Evolutionary conservation across 331 rosid genomes (phyloP).

Genomic region (Rosa hybrid): DNA sequence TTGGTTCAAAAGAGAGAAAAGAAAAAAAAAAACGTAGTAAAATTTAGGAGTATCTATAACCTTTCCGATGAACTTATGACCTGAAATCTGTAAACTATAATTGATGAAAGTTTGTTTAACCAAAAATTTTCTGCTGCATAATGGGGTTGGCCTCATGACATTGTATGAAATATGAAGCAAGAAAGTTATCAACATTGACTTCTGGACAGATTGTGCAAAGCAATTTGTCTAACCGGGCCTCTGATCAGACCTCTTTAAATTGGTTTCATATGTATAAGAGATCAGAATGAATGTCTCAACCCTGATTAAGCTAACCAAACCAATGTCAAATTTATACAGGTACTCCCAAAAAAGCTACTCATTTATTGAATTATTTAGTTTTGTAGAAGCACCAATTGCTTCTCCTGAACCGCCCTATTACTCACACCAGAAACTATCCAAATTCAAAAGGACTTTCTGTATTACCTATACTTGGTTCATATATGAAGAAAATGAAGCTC

Average conservation of each 20-base stretch:
- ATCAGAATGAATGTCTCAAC: conserved; percentile 3
- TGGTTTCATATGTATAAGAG: background rate
- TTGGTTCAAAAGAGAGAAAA: too few relatives aligned
- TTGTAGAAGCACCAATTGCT: conserved; percentile 22
- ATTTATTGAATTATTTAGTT: conserved; percentile 21
- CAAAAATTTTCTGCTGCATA: background rate
- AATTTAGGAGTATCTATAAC: too few relatives aligned
- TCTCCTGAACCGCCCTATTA: conserved; percentile 24
- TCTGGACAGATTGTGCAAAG: background rate
- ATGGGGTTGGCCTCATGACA: background rate
- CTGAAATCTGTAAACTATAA: background rate
- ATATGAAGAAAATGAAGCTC: conserved; percentile 34
- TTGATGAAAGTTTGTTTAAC: background rate
- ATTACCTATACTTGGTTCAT: conserved; percentile 29
- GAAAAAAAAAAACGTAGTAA: too few relatives aligned
- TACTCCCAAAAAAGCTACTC: conserved; percentile 18
- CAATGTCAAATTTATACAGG: conserved; percentile 19
- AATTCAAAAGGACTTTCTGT: conserved; percentile 13
- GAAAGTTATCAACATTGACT: background rate
- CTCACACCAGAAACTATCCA: conserved; percentile 28
- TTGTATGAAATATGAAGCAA: background rate
- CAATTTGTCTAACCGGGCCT: background rate
- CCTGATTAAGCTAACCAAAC: conserved; percentile 16
- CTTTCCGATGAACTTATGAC: background rate
- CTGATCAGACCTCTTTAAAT: background rate